Base-by-base conservation (phyloP, 441 rosid genomes). In the Adansonia gregorii region DNA sequence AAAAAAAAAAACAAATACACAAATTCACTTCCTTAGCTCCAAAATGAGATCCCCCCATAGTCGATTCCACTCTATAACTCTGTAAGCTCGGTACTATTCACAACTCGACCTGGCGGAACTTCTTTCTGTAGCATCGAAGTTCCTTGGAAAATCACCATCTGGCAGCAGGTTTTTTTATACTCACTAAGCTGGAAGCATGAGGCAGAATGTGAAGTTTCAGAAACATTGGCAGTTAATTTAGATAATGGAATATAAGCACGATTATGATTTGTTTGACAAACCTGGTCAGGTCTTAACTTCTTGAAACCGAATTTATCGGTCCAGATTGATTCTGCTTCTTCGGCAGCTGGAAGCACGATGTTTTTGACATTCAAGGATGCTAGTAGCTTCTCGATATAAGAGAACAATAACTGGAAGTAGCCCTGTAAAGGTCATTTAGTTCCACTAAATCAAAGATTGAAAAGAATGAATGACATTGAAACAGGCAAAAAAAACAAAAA, bases 261-360 rank as follows among this genome's bases (percentile, higher is more conserved):
- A 31, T 35, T 22, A 4, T 6, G 76, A 49, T 9, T 39, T 7
- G 58, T 51, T 35, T 0, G 19, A 66, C 77, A 35, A 79, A 95
- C 99, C 96, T 91, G 87, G 54, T 92, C 96, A 2, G 89, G 84
- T 67, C 86, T 80, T 49, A 95, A 84, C 76, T 87, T 91, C 83
- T 82, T 82, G 67, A 95, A 95, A 65, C 99, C 95, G 70, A 93
- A 92, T 82, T 91, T 95, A 61, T 90, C 85, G 1, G 84, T 93
- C 99, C 97, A 95, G 59, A 95, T 88, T 35, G 96, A 89, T 82
- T 95, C 98, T 10, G 98, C 98, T 82, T 93, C 96, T 76, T 87
- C 94, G 6, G 99, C 97, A 10, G 99, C 93, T 72, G 99, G 98
- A 15, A 93, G 91, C 74, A 95, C 85, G 48, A 95, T 82, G 81